Evolutionary conservation across 2,329 filamentous ascomycete genomes (phyloP).

Genomic region (Arthrobotrys sinensis): DNA sequence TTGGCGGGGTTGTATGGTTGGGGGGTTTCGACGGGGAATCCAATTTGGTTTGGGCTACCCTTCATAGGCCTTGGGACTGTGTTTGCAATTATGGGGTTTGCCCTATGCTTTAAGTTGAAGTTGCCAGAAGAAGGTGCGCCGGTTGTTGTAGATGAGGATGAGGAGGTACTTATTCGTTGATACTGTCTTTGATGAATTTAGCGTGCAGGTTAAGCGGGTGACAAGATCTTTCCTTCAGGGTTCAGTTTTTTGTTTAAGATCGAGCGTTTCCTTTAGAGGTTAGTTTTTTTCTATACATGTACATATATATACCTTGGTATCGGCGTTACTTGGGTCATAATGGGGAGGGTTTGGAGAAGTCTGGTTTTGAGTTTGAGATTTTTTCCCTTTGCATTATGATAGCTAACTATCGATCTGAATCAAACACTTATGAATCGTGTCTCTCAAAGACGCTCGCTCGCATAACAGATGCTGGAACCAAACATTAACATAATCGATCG

Average conservation of each 20-base stretch:
- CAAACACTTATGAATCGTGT: background rate
- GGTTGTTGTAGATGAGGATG: slow-evolving; percentile 31
- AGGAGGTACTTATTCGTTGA: slow-evolving; percentile 19
- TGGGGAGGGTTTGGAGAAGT: background rate
- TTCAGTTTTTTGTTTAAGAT: background rate
- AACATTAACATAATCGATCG: slow-evolving; percentile 25
- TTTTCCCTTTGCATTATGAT: slow-evolving; percentile 14
- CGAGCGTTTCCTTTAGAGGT: slow-evolving; percentile 9
- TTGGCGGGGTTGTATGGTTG: slow-evolving; percentile 47
- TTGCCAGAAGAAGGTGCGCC: slow-evolving; percentile 40
- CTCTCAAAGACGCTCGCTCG: slow-evolving; percentile 22
- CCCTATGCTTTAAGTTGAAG: slow-evolving; percentile 43
- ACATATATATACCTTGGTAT: slow-evolving; percentile 15
- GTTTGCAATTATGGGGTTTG: slow-evolving; percentile 40
- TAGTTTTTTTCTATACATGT: background rate
- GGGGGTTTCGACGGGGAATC: slow-evolving; percentile 50
- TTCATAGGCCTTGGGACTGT: slow-evolving; percentile 35
- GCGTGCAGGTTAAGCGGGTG: slow-evolving; percentile 4
- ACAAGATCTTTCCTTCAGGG: background rate
- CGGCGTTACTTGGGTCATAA: slow-evolving; percentile 3
- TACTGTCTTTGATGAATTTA: slow-evolving; percentile 5
- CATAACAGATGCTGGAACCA: slow-evolving; percentile 4
- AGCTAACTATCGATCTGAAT: background rate
- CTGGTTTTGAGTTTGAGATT: background rate
- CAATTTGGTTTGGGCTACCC: slow-evolving; percentile 49